A percentile compares a stretch with the other conserved stretches of the same genome.
Conservation (phyloP, 495 filamentous ascomycete genomes). For the Platismatia glauca region DNA sequence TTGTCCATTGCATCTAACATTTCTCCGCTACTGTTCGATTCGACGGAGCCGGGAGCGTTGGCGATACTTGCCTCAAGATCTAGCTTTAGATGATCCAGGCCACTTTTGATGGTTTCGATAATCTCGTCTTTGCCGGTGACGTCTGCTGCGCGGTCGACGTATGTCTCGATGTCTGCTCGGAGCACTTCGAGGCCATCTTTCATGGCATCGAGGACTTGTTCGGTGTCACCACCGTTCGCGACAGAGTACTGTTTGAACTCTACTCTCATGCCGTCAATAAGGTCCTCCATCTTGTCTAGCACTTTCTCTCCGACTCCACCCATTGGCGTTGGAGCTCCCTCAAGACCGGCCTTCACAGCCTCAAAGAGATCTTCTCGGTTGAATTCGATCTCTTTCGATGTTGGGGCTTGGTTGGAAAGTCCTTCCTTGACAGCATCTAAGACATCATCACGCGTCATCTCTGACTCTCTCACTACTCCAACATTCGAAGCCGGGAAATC, state of each 20-base stretch:
- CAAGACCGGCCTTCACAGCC: slow-evolving; percentile 53
- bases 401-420: slow-evolving; percentile 40
- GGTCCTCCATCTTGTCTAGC: slow-evolving; percentile 61
- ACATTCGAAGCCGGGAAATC: slow-evolving; percentile 44
- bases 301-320: slow-evolving; percentile 53
- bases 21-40: slow-evolving; percentile 39
- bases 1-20: slow-evolving; percentile 63
- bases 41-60: slow-evolving; percentile 35
- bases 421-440: slow-evolving; percentile 50
- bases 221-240: slow-evolving; percentile 65
- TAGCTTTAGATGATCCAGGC: slow-evolving; percentile 61
- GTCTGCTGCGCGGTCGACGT: slow-evolving; percentile 60
- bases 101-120: slow-evolving; percentile 60
- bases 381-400: slow-evolving; percentile 50
- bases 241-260: slow-evolving; percentile 68
- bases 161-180: slow-evolving; percentile 70
- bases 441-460: slow-evolving; percentile 45
- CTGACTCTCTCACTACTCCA: slow-evolving; percentile 22
- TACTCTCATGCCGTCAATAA: slow-evolving; percentile 64
- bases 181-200: slow-evolving; percentile 78
- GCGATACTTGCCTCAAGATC: slow-evolving; percentile 60
- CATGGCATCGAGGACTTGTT: slow-evolving; percentile 73
- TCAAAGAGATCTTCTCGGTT: slow-evolving; percentile 57
- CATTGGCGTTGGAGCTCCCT: slow-evolving; percentile 42
- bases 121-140: slow-evolving; percentile 67